Evolutionary conservation across 495 filamentous ascomycete species (phyloP), one percentile per base, ranked within the genome.

Genomic region (Tetracladium marchalianum): DNA sequence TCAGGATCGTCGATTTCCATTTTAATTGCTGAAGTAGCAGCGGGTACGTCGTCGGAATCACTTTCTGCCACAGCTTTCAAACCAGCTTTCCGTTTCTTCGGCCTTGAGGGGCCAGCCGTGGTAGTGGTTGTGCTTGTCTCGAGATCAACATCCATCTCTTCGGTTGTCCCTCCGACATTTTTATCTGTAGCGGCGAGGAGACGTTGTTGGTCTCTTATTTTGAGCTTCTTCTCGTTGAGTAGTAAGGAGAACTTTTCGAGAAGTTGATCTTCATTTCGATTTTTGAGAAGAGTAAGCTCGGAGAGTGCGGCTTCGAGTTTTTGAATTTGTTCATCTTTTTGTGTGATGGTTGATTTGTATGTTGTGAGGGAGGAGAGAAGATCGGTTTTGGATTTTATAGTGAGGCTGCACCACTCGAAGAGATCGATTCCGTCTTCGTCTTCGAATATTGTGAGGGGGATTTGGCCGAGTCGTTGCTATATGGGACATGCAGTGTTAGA

Each of bases 171-270:
- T 22, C 41, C 50, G 40, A 35, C 41, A 8, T 24, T 46, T 5
- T 45, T 55, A 17, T 45, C 52, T 17, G 56, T 32, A 51, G 56
- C 6, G 60, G 64, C 73, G 5, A 92, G 60, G 8, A 89, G 54
- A 15, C 81, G 72, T 50, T 87, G 81, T 59, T 92, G 85, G 50
- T 90, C 82, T 24, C 87, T 68, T 17, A 95, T 90, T 63, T 92
- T 93, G n/a, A 85, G 67, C 62, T 95, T 95, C 64, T 95, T 95
- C 54, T 81, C 80, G 52, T 95, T 95, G 0, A 95, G 62, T 1
- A 93, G 61, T 15, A 74, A 69, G 31, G 72, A 72, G 45, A 88
- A 87, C 57, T 85, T 88, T 33, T 76, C 70, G 2, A 93, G 63
- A 5, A 93, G 60, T 42, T 80, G 75, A 13, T 74, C 68, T 56